Percentiles rank a stretch among this genome's conserved stretches.
phyloP scores from a whole-genome alignment of 441 rosid genomes.

The Isatis lusitanica region DNA sequence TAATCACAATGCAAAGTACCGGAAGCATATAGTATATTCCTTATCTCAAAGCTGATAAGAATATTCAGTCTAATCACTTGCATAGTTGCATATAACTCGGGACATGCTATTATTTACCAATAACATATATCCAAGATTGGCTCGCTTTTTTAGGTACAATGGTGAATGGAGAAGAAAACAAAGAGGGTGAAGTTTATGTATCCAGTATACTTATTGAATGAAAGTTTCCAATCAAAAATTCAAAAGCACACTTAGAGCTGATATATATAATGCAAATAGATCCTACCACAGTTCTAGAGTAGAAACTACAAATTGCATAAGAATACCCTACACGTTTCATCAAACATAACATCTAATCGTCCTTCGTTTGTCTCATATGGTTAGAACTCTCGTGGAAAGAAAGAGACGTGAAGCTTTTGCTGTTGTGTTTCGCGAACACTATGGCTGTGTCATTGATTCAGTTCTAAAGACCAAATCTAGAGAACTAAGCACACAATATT shows the following conservation, averaged over 20 bases:
- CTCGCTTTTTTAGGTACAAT: neutral
- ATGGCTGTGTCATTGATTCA: neutral
- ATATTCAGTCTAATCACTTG: neutral
- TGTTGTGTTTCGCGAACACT: neutral
- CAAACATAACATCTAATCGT: neutral
- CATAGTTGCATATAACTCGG: neutral
- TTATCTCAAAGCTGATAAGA: neutral
- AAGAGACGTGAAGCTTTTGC: neutral
- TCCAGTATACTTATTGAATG: neutral
- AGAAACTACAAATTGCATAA: neutral
- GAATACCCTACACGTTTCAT: neutral
- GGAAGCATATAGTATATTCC: conserved; percentile 27
- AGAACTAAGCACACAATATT: too few relatives aligned
- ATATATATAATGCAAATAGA: neutral
- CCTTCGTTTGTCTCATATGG: neutral
- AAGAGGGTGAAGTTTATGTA: neutral
- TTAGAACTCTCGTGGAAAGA: neutral
- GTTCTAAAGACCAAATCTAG: too few relatives aligned
- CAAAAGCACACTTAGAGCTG: neutral
- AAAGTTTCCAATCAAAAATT: neutral
- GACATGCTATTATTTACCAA: conserved; percentile 14
- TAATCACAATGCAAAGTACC: neutral
- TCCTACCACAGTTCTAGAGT: neutral
- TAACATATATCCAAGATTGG: neutral
- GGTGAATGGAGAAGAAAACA: neutral